phyloP scores from a whole-genome alignment of 805 yeast genomes.

The Citeromyces matritensis region DNA sequence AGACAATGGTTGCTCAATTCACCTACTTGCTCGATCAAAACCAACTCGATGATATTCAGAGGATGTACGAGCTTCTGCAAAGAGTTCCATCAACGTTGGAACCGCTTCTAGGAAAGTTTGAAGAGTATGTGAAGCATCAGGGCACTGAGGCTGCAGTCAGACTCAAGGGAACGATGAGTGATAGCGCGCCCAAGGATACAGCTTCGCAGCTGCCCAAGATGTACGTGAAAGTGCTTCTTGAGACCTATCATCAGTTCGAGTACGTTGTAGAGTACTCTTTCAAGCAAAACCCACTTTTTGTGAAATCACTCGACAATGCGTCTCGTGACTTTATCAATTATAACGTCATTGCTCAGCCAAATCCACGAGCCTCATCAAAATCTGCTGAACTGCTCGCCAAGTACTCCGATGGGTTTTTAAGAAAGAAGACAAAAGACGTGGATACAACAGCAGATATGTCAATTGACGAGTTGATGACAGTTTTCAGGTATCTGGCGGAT shows the following conservation, averaged over 20 bases:
- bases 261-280: slow-evolving; percentile 53
- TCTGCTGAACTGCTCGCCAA: slow-evolving; percentile 89
- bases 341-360: slow-evolving; percentile 64
- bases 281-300: slow-evolving; percentile 60
- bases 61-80: slow-evolving; percentile 62
- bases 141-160: slow-evolving; percentile 50
- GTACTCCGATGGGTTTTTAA: slow-evolving; percentile 74
- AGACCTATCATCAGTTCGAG: slow-evolving; percentile 54
- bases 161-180: slow-evolving; percentile 18
- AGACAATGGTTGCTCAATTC: slow-evolving; percentile 64
- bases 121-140: slow-evolving; percentile 52
- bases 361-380: slow-evolving; percentile 28
- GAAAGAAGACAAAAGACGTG: slow-evolving; percentile 50
- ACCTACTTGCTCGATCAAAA: slow-evolving; percentile 58
- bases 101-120: slow-evolving; percentile 62
- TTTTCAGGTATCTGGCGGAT: slow-evolving; percentile 81
- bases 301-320: slow-evolving; percentile 80
- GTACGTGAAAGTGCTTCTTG: slow-evolving; percentile 65
- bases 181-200: neutral
- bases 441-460: slow-evolving; percentile 49
- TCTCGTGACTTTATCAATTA: slow-evolving; percentile 73
- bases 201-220: slow-evolving; percentile 41
- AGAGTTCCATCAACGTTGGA: slow-evolving; percentile 71
- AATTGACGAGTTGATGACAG: slow-evolving; percentile 71
- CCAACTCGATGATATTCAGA: slow-evolving; percentile 56